These are phyloP conservation scores for Talaromyces sp. DNA, from an alignment of 2,329 filamentous ascomycete genomes.

Conservation along the genomic window DNA sequence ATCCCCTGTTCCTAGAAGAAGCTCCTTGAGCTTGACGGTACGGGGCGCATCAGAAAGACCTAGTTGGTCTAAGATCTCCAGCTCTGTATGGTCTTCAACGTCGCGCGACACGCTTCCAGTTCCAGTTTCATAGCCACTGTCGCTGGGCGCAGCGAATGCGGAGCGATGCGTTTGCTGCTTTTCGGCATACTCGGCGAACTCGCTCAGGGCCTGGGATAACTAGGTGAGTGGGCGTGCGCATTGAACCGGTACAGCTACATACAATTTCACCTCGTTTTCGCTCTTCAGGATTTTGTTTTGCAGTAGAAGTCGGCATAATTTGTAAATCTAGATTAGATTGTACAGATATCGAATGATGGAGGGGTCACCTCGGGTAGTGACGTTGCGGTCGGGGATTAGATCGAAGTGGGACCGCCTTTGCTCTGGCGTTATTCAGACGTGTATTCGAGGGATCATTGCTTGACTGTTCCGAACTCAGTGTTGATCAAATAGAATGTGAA, in stretches of 20 bases:
- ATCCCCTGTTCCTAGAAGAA: constrained; percentile 63
- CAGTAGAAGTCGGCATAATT: constrained; percentile 42
- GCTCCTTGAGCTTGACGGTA: constrained; percentile 68
- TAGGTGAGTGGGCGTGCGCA: constrained; percentile 10
- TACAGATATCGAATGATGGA: constrained; percentile 2
- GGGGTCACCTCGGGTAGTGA: constrained; percentile 18
- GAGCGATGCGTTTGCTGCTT: constrained; percentile 72
- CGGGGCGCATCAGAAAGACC: constrained; percentile 71
- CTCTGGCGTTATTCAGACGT: constrained; percentile 36
- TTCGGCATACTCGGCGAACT: constrained; percentile 97
- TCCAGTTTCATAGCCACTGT: constrained; percentile 45
- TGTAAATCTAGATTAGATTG: background rate
- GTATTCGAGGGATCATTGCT: constrained; percentile 51
- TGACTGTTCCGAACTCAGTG: constrained; percentile 8
- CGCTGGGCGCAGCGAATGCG: constrained; percentile 41
- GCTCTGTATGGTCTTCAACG: constrained; percentile 76
- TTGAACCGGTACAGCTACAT: constrained; percentile 22
- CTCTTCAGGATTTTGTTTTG: constrained; percentile 72
- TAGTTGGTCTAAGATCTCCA: constrained; percentile 83
- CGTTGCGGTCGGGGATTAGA: constrained; percentile 27
- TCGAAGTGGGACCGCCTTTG: constrained; percentile 31
- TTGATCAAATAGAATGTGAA: background rate
- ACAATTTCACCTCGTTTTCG: constrained; percentile 85
- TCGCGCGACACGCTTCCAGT: constrained; percentile 35
- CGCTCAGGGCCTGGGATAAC: constrained; percentile 70